Base-by-base conservation (phyloP, 1,284 basidiomycete species). In the Puccinia coronata region DNA sequence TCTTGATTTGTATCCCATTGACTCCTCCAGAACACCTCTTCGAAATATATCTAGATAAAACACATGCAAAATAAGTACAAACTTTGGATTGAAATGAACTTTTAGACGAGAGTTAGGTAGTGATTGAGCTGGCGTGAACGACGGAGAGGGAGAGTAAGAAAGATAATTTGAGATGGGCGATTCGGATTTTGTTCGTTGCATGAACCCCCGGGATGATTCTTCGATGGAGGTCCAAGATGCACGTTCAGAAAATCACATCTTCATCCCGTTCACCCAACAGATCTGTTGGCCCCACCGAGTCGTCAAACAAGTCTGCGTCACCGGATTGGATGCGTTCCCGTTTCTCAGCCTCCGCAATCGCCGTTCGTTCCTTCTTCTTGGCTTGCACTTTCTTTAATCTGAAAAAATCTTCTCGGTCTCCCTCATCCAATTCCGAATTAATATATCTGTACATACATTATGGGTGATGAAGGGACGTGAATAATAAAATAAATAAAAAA, bases 321-420 rank as follows among this genome's bases (percentile, higher is more conserved):
- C 76, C 65, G 14, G 53, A 39, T 84, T 83, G 34, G 85, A 83
- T 3, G 84, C 84, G 63, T 83, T 84, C 43, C 83, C 85, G 2
- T 85, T 86, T 82, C 71, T 83, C 89, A 84, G 87, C 90, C 82
- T 87, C 86, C 2, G 87, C 88, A 36, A 91, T 90, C 9, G 89
- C 89, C 80, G 93, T 93, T 80, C 93, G 89, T 88, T 97, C 97
- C 90, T 97, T 97, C 90, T 97, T 98, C 53, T 93, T 81, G 11
- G 83, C 93, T 87, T 98, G 95, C 11, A 98, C 95, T 87, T 98
- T 98, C 88, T 97, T 96, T 84, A 96, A 87, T 84, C 93, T 90
- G 89, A 97, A 98, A 89, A 98, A 98, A 86, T 98, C 95, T 86
- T 98, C 95, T 84, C 95, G 90, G 87, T 98, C 95, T 93, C 96